Base-by-base conservation (phyloP, 2,329 filamentous ascomycete genomes). In the Coniella lustricola region DNA sequence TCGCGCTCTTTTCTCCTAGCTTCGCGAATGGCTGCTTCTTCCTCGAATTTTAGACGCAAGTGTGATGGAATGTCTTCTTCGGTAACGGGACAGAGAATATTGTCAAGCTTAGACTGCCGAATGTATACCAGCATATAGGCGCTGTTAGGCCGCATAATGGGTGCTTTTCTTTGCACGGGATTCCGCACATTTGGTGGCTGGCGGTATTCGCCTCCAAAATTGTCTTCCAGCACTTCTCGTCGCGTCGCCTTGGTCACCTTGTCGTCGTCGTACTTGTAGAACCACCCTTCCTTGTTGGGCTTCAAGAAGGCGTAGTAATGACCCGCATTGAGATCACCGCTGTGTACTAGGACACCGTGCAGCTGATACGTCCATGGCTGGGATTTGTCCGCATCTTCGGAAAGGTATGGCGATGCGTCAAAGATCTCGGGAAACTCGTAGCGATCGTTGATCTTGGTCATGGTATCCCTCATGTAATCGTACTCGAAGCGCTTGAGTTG, bases 81-180 rank as follows among this genome's bases (percentile, higher is more conserved):
- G n/a, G 79, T 76, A 33, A 93, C 85, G 0, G 83, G 79, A 36
- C 84, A 80, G 46, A 98, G 75, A 41, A 97, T 84, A 56, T 87
- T 77, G 60, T 95, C 87, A n/a, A 95, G 68, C 49, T 84, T 81
- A 44, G 84, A 86, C 64, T 95, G 87, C 39, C 93, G 84, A 56
- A 98, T 89, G 62, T 98, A 98, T 2, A 98, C 94, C 73, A 98
- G 70, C 93, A 98, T 98, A 73, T 98, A 98, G 4, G 93, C 94
- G 64, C 90, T 98, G 67, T 82, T 84, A 52, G 82, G 79, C 46
- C 81, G 75, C 68, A 84, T 76, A 58, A 81, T 65, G 1, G 79
- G 77, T 3, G 71, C 66, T 61, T 77, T 77, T 64, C 79, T 81
- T 43, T 75, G 71, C n/a, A 69, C 59, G 3, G 69, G 64, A 2